Evolutionary conservation across 2,329 filamentous ascomycete genomes (phyloP).

Genomic region (Aschersonia sp.): DNA sequence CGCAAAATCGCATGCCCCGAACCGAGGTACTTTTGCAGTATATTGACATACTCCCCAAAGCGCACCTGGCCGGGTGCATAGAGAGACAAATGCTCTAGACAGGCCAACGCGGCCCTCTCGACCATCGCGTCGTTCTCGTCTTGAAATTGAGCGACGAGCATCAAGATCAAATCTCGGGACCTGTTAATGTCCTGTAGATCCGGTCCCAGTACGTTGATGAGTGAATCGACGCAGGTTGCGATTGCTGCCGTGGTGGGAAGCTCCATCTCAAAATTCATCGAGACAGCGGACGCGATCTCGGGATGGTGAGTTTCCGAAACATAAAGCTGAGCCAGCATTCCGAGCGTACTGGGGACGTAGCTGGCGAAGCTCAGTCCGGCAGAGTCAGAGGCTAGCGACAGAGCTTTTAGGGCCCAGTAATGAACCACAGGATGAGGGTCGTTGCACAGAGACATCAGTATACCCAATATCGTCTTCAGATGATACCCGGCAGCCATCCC

Average conservation of each 20-base stretch:
- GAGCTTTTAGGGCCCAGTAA: slow-evolving; percentile 85
- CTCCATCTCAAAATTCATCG: slow-evolving; percentile 82
- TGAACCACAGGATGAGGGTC: slow-evolving; percentile 92
- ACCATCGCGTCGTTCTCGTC: slow-evolving; percentile 57
- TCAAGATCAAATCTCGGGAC: slow-evolving; percentile 82
- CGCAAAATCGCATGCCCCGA: slow-evolving; percentile 55
- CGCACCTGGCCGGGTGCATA: slow-evolving; percentile 84
- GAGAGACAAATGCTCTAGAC: slow-evolving; percentile 78
- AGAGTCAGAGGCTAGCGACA: slow-evolving; percentile 77
- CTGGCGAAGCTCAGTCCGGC: slow-evolving; percentile 84
- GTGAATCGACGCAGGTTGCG: slow-evolving; percentile 78
- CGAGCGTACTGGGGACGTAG: slow-evolving; percentile 79
- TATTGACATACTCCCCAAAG: slow-evolving; percentile 68
- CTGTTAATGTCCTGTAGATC: slow-evolving; percentile 88
- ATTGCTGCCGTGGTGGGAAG: slow-evolving; percentile 71
- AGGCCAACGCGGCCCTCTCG: slow-evolving; percentile 63
- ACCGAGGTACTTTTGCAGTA: slow-evolving; percentile 63
- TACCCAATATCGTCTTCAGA: slow-evolving; percentile 91
- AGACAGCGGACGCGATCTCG: slow-evolving; percentile 63
- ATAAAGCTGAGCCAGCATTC: slow-evolving; percentile 89
- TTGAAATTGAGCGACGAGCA: slow-evolving; percentile 69
- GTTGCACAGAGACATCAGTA: slow-evolving; percentile 93
- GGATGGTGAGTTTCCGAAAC: slow-evolving; percentile 82
- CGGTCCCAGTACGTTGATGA: slow-evolving; percentile 90
- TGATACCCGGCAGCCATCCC: slow-evolving; percentile 96